phyloP scores from a whole-genome alignment of 495 filamentous ascomycete species.

The Penicillium goetzii region DNA sequence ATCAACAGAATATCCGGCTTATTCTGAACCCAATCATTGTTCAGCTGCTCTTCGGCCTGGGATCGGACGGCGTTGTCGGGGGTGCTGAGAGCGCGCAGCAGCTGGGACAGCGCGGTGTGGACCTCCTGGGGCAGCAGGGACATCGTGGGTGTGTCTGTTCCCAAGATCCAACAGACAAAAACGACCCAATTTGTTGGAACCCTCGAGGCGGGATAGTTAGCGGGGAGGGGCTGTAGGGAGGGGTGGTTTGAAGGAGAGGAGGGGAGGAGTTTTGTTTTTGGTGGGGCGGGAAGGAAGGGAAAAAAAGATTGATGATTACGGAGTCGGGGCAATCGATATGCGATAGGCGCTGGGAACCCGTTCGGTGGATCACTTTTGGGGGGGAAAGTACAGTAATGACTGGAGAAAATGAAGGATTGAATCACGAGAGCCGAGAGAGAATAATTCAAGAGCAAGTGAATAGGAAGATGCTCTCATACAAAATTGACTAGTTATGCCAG shows the following conservation, averaged over 20 bases:
- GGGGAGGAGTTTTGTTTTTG: conserved; percentile 41
- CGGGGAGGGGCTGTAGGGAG: conserved; percentile 30
- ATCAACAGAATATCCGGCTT: conserved; percentile 86
- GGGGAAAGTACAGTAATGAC: background rate
- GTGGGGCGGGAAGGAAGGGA: conserved; percentile 37
- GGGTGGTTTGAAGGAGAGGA: conserved; percentile 26
- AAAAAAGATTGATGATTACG: conserved; percentile 39
- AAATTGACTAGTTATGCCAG: background rate
- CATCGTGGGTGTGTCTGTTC: conserved; percentile 60
- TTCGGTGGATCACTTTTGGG: background rate
- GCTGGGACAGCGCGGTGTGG: conserved; percentile 78
- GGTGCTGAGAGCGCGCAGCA: conserved; percentile 85
- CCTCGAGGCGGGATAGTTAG: conserved; percentile 32
- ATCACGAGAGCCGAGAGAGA: background rate
- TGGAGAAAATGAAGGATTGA: background rate
- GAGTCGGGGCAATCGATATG: conserved; percentile 30
- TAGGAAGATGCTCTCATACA: background rate
- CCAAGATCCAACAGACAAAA: conserved; percentile 37
- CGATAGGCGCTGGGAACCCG: conserved; percentile 17
- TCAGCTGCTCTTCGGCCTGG: conserved; percentile 86
- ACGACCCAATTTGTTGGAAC: conserved; percentile 28
- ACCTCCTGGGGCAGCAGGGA: conserved; percentile 81
- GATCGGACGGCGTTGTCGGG: conserved; percentile 83
- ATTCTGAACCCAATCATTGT: conserved; percentile 80
- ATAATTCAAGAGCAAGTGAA: background rate